phyloP scores from a whole-genome alignment of 2,329 filamentous ascomycete genomes.

The Ascochyta viciae-villosae region DNA sequence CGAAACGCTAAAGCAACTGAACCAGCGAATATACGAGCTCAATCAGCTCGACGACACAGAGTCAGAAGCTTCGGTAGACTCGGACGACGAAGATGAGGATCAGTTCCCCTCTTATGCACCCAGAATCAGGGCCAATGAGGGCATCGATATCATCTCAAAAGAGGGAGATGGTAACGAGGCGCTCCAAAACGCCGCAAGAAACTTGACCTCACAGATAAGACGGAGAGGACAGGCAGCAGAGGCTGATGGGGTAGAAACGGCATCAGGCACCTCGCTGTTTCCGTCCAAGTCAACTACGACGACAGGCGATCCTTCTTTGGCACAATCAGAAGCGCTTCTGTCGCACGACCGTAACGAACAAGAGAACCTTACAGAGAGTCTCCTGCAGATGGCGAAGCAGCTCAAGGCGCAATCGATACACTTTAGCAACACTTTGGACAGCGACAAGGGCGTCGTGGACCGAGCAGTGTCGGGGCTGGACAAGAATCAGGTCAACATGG shows the following conservation, averaged over 20 bases:
- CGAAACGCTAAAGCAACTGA: conserved; percentile 69
- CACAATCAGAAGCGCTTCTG: conserved; percentile 69
- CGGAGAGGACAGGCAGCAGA: conserved; percentile 35
- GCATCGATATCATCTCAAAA: conserved; percentile 40
- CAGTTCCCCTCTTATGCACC: conserved; percentile 52
- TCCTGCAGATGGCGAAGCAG: conserved; percentile 79
- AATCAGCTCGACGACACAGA: conserved; percentile 62
- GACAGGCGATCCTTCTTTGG: conserved; percentile 35
- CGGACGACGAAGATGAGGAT: conserved; percentile 54
- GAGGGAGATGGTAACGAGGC: conserved; percentile 41
- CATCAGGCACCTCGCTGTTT: conserved; percentile 51
- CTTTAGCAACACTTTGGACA: conserved; percentile 76
- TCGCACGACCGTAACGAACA: conserved; percentile 82
- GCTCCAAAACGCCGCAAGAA: conserved; percentile 43
- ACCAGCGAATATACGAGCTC: conserved; percentile 71
- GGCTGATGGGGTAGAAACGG: conserved; percentile 31
- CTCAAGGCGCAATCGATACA: conserved; percentile 77
- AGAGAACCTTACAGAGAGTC: conserved; percentile 78
- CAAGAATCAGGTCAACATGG: conserved; percentile 77
- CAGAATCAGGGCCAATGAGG: conserved; percentile 41
- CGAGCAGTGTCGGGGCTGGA: conserved; percentile 78
- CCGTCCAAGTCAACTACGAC: conserved; percentile 42
- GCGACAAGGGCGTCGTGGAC: conserved; percentile 74
- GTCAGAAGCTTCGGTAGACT: conserved; percentile 45
- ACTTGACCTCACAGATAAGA: conserved; percentile 44